Evolutionary conservation across 176 grass and related monocot species (phyloP).

Genomic region (Hsuehochloa calcarea): DNA sequence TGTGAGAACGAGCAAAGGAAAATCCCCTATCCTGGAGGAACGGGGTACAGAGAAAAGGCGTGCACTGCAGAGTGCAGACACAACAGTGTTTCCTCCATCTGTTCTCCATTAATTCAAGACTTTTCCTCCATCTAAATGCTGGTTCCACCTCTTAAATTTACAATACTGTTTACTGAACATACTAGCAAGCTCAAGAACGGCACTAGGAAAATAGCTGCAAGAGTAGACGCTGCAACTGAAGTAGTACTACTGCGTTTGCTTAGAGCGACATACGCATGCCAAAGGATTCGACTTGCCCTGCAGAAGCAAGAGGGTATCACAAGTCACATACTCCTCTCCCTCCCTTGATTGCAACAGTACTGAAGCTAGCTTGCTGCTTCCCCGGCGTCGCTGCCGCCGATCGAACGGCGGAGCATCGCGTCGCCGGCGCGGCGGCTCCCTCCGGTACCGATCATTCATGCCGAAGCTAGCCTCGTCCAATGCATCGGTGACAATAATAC

Average conservation of each 20-base stretch:
- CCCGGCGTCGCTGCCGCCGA: neutral
- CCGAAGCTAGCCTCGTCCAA: neutral
- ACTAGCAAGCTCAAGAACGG: neutral
- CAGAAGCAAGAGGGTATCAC: neutral
- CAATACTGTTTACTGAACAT: neutral
- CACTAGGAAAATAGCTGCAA: neutral
- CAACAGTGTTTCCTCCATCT: no score
- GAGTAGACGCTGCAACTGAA: neutral
- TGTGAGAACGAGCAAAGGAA: no score
- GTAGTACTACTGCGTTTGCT: neutral
- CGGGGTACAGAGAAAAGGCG: no score
- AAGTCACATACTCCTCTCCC: neutral
- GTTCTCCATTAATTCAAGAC: no score
- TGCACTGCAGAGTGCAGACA: no score
- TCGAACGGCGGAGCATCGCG: neutral
- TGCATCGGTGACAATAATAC: no score
- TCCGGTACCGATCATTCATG: neutral
- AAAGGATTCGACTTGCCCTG: conserved; percentile 42
- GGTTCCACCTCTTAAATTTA: neutral
- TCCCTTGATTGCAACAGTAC: neutral
- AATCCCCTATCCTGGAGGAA: no score
- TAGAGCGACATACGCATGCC: neutral
- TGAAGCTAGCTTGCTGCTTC: neutral
- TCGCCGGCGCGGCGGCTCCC: neutral
- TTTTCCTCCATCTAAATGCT: neutral